Conservation (phyloP, 495 filamentous ascomycete species). For the Talaromyces ruber region DNA sequence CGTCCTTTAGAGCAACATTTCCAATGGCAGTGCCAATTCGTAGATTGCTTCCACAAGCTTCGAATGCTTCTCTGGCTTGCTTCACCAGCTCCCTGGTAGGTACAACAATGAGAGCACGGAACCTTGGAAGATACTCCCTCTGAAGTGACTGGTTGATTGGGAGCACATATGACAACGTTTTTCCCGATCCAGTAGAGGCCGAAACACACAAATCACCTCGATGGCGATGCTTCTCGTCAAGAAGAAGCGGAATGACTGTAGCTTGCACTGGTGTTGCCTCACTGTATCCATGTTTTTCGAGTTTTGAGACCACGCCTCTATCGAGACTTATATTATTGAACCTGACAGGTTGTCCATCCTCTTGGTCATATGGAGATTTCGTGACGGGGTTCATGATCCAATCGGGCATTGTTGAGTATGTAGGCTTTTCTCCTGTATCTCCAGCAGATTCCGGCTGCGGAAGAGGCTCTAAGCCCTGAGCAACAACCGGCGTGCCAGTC, state of each 20-base stretch:
- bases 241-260: slow-evolving; percentile 66
- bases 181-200: slow-evolving; percentile 87
- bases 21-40: slow-evolving; percentile 78
- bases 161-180: slow-evolving; percentile 85
- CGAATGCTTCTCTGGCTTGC: slow-evolving; percentile 67
- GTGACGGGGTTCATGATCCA: slow-evolving; percentile 73
- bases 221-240: slow-evolving; percentile 46
- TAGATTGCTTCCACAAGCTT: slow-evolving; percentile 59
- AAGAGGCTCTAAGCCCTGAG: slow-evolving; percentile 64
- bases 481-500: slow-evolving; percentile 31
- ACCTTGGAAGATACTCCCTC: slow-evolving; percentile 43
- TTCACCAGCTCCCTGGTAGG: slow-evolving; percentile 84
- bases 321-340: slow-evolving; percentile 56
- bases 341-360: slow-evolving; percentile 18
- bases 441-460: slow-evolving; percentile 62
- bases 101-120: slow-evolving; percentile 74
- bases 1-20: slow-evolving; percentile 62
- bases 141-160: slow-evolving; percentile 72
- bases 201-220: slow-evolving; percentile 77
- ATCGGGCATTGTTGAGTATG: slow-evolving; percentile 37
- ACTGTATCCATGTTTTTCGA: slow-evolving; percentile 57
- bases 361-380: slow-evolving; percentile 46
- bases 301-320: slow-evolving; percentile 44
- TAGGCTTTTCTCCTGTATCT: slow-evolving; percentile 38
- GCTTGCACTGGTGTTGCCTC: slow-evolving; percentile 83